Base-by-base conservation (phyloP, 2,329 filamentous ascomycete genomes). In the Trichoderma guizhouense region DNA sequence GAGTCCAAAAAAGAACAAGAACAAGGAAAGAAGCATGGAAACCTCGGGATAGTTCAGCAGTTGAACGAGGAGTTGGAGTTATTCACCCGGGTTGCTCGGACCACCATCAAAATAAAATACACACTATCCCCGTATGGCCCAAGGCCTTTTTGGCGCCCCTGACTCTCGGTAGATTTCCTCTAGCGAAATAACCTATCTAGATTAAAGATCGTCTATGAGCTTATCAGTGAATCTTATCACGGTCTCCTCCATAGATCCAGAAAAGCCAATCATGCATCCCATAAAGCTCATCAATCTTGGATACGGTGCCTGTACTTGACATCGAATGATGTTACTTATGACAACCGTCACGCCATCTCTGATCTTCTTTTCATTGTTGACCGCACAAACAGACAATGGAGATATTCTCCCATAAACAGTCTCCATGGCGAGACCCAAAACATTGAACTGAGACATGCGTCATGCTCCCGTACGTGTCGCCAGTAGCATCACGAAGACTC, bases 391-490 rank as follows among this genome's bases (percentile, higher is more conserved):
- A 14, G 21, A 53, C 47, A 12, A 53, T 53, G 11, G 11, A 11
- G 11, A 53, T 24, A 24, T 3, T 14, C 6, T 53, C 47, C 21
- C 47, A 5, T 53, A 21, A 21, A 53, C 21, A 53, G 47, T 24
- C 21, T 53, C 47, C 63, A 36, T 14, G 5, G 11, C 24, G 18
- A 43, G 51, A 12, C 15, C 51, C 26, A 8, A 21, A 30, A 12
- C 8, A 51, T 15, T 21, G 43, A 66, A 67, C 64, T 58, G 64
- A 67, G 64, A 67, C 64, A 67, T 58, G 51, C 51, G 9, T 51
- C 43, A 21, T 51, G n/a, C 43, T 51, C 9, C n/a, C n/a, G 21
- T 43, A 58, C 51, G 32, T 67, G 51, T 30, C 51, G 39, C 64
- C 64, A 58, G 21, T 58, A 30, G 14, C 8, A 39, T 58, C 51